Percentiles rank a stretch among this genome's conserved stretches.
These are phyloP conservation scores for Rhizopogon salebrosus DNA, from an alignment of 768 basidiomycete species.

Conservation along the genomic window DNA sequence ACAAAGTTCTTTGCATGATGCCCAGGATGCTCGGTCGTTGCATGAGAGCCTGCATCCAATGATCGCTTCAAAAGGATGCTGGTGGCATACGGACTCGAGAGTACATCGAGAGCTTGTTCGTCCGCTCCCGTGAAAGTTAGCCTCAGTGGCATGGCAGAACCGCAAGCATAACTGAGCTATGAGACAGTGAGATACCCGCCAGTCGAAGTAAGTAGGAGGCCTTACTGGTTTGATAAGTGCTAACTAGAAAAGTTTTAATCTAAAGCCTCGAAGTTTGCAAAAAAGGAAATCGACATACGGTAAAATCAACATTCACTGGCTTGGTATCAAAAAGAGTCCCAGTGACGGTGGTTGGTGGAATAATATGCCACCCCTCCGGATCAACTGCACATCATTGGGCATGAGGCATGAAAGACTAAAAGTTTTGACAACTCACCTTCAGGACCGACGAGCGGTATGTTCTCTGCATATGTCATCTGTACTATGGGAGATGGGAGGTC, in stretches of 20 bases:
- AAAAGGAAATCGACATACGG: slow-evolving; percentile 20
- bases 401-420: background rate
- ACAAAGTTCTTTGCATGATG: slow-evolving; percentile 42
- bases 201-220: slow-evolving; percentile 1
- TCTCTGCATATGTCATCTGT: slow-evolving; percentile 30
- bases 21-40: slow-evolving; percentile 32
- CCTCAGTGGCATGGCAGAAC: slow-evolving; percentile 45
- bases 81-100: slow-evolving; percentile 36
- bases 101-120: slow-evolving; percentile 45
- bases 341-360: slow-evolving; percentile 24
- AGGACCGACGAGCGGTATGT: slow-evolving; percentile 28
- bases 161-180: slow-evolving; percentile 47
- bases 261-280: background rate
- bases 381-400: slow-evolving; percentile 20
- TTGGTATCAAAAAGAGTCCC: slow-evolving; percentile 32
- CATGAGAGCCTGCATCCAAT: slow-evolving; percentile 43
- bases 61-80: slow-evolving; percentile 41
- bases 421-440: slow-evolving; percentile 13
- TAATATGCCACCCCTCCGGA: slow-evolving; percentile 34
- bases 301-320: slow-evolving; percentile 23
- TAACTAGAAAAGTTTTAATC: slow-evolving; percentile 27
- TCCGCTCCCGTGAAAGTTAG: slow-evolving; percentile 42
- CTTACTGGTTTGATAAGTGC: slow-evolving; percentile 47
- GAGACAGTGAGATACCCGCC: background rate
- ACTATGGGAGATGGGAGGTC: slow-evolving; percentile 32